Base-by-base conservation (phyloP, 768 basidiomycete genomes). In the Leccinum uliginosum region DNA sequence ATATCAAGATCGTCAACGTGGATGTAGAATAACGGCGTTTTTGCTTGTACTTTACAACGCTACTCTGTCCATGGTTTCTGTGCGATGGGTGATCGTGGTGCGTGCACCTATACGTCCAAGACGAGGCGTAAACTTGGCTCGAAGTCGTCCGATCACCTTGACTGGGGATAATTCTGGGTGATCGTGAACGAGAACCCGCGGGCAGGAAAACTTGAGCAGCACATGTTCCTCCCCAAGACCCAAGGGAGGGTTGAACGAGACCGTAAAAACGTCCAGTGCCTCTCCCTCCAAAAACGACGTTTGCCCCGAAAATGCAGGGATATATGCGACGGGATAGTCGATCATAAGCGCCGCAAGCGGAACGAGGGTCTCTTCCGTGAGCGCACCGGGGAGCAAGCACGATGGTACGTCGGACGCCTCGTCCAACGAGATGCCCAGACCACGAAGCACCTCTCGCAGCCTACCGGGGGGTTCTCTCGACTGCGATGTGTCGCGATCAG, bases 1-100 rank as follows among this genome's bases (percentile, higher is more conserved):
- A 96, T 67, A 92, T 98, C 74, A 93, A 92, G 71, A 94, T 94
- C 59, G 74, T 86, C 67, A 93, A 89, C 61, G 76, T 92, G 40
- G 84, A 84, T 66, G 80, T 91, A 59, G 86, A 89, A 56, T 89
- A 80, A 63, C 24, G 4, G n/a, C 11, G 44, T 30, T 50, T 50
- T 44, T 43, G 4, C 34, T 34, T 58, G 47, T 56, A 50, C 43
- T 50, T 74, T 65, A 83, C 26, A 83, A 63, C 21, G 77, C 80
- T 21, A 83, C 76, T 54, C 80, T 75, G 55, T 81, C 80, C 47
- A 75, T 54, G 3, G 70, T 76, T 61, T 77, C 72, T 6, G 66
- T 67, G 19, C 54, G 66, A 52, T 80, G 74, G 2, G 64, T 45
- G 24, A 81, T 32, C 24, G 52, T 27, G 12, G 66, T 53, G 23